phyloP scores from a whole-genome alignment of 2,329 filamentous ascomycete genomes.

The Diplodia sapinea region DNA sequence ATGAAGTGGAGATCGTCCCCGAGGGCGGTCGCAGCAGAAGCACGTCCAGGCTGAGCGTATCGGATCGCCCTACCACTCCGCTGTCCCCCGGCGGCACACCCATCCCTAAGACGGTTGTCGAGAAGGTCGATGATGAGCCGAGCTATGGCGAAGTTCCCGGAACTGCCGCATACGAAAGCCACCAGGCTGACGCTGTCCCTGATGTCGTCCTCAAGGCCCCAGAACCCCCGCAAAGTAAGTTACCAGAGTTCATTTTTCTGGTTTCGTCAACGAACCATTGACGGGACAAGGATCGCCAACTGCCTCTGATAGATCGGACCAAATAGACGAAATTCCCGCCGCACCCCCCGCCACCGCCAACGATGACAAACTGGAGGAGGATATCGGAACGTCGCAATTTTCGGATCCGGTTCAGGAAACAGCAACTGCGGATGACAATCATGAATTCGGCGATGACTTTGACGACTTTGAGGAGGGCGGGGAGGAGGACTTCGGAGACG shows the following conservation, averaged over 20 bases:
- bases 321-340: slow-evolving; percentile 48
- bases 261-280: slow-evolving; percentile 61
- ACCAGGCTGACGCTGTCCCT: slow-evolving; percentile 64
- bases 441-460: slow-evolving; percentile 74
- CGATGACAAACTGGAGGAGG: slow-evolving; percentile 34
- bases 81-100: slow-evolving; percentile 51
- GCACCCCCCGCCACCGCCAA: slow-evolving; percentile 20
- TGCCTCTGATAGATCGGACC: slow-evolving; percentile 57
- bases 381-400: slow-evolving; percentile 32
- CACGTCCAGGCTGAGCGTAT: slow-evolving; percentile 48
- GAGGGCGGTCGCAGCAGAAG: slow-evolving; percentile 49
- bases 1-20: slow-evolving; percentile 65
- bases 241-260: slow-evolving; percentile 42
- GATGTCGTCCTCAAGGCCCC: slow-evolving; percentile 61
- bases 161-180: slow-evolving; percentile 62
- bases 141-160: slow-evolving; percentile 68
- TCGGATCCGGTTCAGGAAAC: slow-evolving; percentile 50
- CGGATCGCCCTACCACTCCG: slow-evolving; percentile 56
- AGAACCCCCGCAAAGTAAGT: slow-evolving; percentile 62
- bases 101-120: slow-evolving; percentile 65
- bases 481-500: slow-evolving; percentile 57
- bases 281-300: slow-evolving; percentile 66
- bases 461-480: slow-evolving; percentile 65
- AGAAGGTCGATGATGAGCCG: slow-evolving; percentile 64
- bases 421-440: slow-evolving; percentile 65